Evolutionary conservation across 192 early-diverging fungal genomes (phyloP).

Genomic region (Mortierella alpina): DNA sequence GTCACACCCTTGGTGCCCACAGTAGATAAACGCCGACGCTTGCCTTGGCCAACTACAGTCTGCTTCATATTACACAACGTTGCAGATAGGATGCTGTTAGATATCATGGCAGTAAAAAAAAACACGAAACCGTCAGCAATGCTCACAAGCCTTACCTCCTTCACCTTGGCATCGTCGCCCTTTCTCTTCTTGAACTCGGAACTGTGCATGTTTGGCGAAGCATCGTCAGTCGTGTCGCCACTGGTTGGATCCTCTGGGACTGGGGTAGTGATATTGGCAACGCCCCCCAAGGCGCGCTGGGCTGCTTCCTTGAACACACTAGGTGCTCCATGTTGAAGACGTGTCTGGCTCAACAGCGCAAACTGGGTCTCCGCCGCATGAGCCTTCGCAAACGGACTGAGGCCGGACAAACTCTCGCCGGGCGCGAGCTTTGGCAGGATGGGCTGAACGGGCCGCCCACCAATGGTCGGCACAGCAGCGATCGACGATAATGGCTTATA

Average conservation of each 20-base stretch:
- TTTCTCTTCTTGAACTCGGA: constrained; percentile 34
- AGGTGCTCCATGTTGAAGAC: constrained; percentile 1
- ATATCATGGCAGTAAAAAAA: not conserved
- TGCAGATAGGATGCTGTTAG: not conserved
- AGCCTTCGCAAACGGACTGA: not conserved
- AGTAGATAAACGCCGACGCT: constrained; percentile 21
- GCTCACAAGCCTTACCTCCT: constrained; percentile 19
- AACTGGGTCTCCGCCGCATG: not conserved
- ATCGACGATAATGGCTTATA: constrained; percentile 26
- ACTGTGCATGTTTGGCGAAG: constrained; percentile 13
- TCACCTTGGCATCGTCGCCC: not conserved
- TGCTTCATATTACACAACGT: not conserved
- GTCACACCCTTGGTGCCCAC: not conserved
- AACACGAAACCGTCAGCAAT: not conserved
- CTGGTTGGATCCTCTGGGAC: not conserved
- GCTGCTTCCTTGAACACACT: constrained; percentile 22
- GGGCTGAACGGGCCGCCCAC: constrained; percentile 14
- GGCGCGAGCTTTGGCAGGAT: constrained; percentile 3
- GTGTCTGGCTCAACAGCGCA: constrained; percentile 1
- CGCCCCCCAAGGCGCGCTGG: constrained; percentile 7
- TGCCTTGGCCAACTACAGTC: constrained; percentile 6
- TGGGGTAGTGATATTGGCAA: not conserved
- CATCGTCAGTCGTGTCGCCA: constrained; percentile 31
- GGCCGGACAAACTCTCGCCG: constrained; percentile 6
- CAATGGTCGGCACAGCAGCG: not conserved